Conservation (phyloP, 441 rosid species). For the Biscutella laevigata region DNA sequence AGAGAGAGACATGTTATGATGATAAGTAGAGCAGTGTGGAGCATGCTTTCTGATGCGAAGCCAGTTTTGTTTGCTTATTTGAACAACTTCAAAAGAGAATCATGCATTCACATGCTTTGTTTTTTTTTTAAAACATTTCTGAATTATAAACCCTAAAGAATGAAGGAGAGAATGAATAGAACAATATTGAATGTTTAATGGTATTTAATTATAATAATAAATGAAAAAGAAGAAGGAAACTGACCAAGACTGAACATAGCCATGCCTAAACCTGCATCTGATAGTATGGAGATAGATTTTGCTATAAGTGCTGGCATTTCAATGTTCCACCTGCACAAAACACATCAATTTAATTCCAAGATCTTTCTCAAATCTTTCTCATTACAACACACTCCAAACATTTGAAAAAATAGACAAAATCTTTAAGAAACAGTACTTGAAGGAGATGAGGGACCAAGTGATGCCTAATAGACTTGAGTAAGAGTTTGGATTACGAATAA, state of each 20-base stretch:
- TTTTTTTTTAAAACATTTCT: neutral
- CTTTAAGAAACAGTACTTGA: conserved; percentile 38
- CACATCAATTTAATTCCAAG: conserved; percentile 19
- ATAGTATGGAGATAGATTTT: conserved; percentile 91
- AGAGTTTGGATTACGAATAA: conserved; percentile 90
- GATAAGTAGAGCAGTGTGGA: conserved; percentile 31
- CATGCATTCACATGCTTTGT: conserved; percentile 23
- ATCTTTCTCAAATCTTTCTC: conserved; percentile 19
- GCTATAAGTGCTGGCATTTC: conserved; percentile 89
- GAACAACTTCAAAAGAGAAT: conserved; percentile 18
- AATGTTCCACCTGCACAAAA: conserved; percentile 65
- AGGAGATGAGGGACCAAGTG: conserved; percentile 78
- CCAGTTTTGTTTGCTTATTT: conserved; percentile 38
- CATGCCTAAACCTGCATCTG: conserved; percentile 99
- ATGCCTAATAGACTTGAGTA: conserved; percentile 92
- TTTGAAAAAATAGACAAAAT: neutral
- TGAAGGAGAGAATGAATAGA: conserved; percentile 13
- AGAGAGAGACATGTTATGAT: no score
- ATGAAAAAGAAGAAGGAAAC: conserved; percentile 24
- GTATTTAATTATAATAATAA: conserved; percentile 5
- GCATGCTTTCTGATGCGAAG: conserved; percentile 26
- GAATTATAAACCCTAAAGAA: neutral
- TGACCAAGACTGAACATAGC: conserved; percentile 99
- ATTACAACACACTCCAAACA: neutral
- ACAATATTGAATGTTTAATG: conserved; percentile 21